Conservation (phyloP, 192 early-diverging fungal species). For the Backusella sp. region DNA sequence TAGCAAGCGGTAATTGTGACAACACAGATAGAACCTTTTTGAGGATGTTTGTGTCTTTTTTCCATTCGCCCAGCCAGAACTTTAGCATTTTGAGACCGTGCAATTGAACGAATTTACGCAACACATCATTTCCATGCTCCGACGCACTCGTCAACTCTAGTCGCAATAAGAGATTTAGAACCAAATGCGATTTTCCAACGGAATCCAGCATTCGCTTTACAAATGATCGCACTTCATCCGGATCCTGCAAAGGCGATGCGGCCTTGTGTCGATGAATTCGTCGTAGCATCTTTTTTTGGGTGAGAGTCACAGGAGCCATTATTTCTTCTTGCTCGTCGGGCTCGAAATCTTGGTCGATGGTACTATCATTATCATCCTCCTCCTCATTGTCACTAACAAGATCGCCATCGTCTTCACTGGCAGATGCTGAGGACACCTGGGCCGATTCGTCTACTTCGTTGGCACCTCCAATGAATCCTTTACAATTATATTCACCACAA, state of each 20-base stretch:
- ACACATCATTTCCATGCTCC: conserved; percentile 33
- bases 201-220: conserved; percentile 73
- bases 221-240: conserved; percentile 73
- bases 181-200: conserved; percentile 50
- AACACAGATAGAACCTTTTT: conserved; percentile 57
- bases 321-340: conserved; percentile 21
- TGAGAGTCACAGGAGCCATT: conserved; percentile 31
- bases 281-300: conserved; percentile 37
- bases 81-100: conserved; percentile 78
- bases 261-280: conserved; percentile 31
- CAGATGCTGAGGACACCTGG: neutral
- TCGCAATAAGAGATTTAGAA: conserved; percentile 58
- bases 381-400: conserved; percentile 34
- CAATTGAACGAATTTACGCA: conserved; percentile 60
- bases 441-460: conserved; percentile 54
- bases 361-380: neutral
- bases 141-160: conserved; percentile 53
- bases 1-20: conserved; percentile 73
- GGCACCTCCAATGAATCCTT: conserved; percentile 87
- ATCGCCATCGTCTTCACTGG: neutral
- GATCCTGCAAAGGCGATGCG: conserved; percentile 55
- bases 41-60: conserved; percentile 58
- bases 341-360: neutral
- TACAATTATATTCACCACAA: conserved; percentile 87
- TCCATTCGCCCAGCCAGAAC: conserved; percentile 68